phyloP scores from a whole-genome alignment of 257 asterid species.

The Hygrophila difformis region DNA sequence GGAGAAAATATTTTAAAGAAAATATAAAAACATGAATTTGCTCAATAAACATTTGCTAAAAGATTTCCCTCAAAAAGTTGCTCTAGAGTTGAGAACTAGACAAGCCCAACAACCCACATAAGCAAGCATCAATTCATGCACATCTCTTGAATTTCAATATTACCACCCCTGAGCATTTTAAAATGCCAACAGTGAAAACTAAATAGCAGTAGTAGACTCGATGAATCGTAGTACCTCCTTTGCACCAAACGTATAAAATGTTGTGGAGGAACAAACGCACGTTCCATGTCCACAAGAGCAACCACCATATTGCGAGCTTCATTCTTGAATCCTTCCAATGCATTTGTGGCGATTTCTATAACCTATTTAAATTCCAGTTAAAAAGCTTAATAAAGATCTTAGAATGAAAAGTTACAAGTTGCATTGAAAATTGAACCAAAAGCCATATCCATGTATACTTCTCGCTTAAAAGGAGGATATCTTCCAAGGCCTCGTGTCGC shows the following conservation, averaged over 20 bases:
- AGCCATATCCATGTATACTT: constrained; percentile 37
- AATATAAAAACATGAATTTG: no score
- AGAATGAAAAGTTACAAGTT: not conserved
- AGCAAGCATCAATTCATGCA: no score
- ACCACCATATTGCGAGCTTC: constrained; percentile 94
- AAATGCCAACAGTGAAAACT: no score
- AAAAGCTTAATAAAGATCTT: constrained; percentile 12
- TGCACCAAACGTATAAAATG: constrained; percentile 79
- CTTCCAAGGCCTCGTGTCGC: constrained; percentile 98
- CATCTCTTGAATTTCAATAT: no score
- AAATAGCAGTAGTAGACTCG: no score
- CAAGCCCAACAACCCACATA: no score
- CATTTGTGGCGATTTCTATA: constrained; percentile 74
- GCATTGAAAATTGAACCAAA: not conserved
- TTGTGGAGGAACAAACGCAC: constrained; percentile 96
- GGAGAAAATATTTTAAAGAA: constrained; percentile 18
- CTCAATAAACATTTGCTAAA: no score
- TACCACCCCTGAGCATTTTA: no score
- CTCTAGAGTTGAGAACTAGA: no score
- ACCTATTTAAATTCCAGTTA: constrained; percentile 38
- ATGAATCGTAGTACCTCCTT: constrained; percentile 38
- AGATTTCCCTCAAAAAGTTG: no score
- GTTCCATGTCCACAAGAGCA: constrained; percentile 98
- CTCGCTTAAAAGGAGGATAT: constrained; percentile 97
- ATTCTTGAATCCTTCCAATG: constrained; percentile 80